phyloP scores from a whole-genome alignment of 2,329 filamentous ascomycete genomes.

The Cercospora sp. region DNA sequence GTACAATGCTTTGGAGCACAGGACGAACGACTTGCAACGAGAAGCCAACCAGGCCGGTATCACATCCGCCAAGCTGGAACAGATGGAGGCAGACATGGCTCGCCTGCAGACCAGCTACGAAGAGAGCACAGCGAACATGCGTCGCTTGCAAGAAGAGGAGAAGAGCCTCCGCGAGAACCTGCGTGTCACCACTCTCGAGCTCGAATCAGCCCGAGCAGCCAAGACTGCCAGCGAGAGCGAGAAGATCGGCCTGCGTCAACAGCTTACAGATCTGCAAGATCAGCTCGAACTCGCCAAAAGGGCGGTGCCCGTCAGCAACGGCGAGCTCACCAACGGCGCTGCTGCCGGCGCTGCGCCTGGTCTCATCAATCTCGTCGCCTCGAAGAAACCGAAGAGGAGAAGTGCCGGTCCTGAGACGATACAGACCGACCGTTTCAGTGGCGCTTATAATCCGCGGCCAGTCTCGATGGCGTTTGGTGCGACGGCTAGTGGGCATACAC shows the following conservation, averaged over 20 bases:
- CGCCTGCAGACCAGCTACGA: conserved; percentile 86
- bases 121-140: conserved; percentile 86
- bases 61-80: conserved; percentile 81
- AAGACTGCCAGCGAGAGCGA: conserved; percentile 79
- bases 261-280: conserved; percentile 86
- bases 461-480: conserved; percentile 88
- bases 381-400: conserved; percentile 93
- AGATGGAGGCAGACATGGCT: conserved; percentile 94
- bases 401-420: conserved; percentile 86
- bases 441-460: conserved; percentile 87
- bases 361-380: conserved; percentile 93
- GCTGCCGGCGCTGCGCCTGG: conserved; percentile 61
- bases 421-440: conserved; percentile 86
- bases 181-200: conserved; percentile 73
- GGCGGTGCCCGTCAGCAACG: conserved; percentile 65
- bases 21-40: conserved; percentile 89
- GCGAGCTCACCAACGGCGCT: conserved; percentile 62
- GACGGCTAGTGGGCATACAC: conserved; percentile 62
- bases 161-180: conserved; percentile 80
- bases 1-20: conserved; percentile 83
- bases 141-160: conserved; percentile 93
- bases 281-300: conserved; percentile 86
- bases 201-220: conserved; percentile 74
- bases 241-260: conserved; percentile 80
- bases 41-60: conserved; percentile 98